Evolutionary conservation across 1,284 basidiomycete genomes (phyloP), one percentile per base, ranked within the genome.

Genomic region (Malassezia obtusa): DNA sequence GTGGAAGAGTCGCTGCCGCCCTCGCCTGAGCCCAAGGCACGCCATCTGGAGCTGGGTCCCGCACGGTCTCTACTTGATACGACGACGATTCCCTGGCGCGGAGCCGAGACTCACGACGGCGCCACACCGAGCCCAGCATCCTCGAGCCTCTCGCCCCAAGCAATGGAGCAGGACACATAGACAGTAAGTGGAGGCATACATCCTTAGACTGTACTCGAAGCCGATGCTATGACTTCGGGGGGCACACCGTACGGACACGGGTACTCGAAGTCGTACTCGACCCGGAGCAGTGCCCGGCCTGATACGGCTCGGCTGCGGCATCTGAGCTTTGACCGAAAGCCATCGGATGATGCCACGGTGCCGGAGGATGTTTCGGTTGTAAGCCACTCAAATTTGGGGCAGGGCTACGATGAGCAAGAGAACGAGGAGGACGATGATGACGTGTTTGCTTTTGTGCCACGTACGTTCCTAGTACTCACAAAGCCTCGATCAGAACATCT

Each of bases 361-460:
- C 46, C 35, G 17, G 46, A 38, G 19, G 46, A 37, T 15, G 46
- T 21, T 6, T 46, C 45, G 21, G 6, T 17, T 19, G 31, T 19
- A 15, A 46, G 11, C 17, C 45, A 35, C 21, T 14, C 10, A 58
- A 63, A 21, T 36, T 36, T 36, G 35, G 35, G 6, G 35, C 35
- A 36, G 35, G 35, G 21, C 21, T 36, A n/a, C n/a, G n/a, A n/a
- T n/a, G n/a, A n/a, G n/a, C n/a, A n/a, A n/a, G n/a, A n/a, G n/a
- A 60, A 67, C 25, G 59, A 55, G 52, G 59, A 63, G 17, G 61
- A 71, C 30, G 68, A 71, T 21, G 69, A 63, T 3, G 63, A 68
- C 33, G 67, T 73, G 35, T 73, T 73, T 59, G 71, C 71, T 17
- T 73, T 71, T 35, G 60, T 64, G 10, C 67, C 64, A 25, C 64